Evolutionary conservation across 2,329 filamentous ascomycete species (phyloP).

Genomic region (Metarhizium sp.): DNA sequence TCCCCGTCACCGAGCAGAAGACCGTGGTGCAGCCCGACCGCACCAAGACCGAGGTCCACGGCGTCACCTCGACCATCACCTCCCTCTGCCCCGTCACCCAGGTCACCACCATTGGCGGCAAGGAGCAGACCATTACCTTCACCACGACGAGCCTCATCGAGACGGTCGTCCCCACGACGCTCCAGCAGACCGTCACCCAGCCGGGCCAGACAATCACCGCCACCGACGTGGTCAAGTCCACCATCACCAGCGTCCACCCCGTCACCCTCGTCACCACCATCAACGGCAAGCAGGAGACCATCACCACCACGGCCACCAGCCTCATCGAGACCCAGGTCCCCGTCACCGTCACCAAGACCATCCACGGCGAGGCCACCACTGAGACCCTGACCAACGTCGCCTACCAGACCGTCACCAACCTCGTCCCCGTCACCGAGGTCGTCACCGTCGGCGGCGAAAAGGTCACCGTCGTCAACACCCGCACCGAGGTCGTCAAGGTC

Average conservation of each 20-base stretch:
- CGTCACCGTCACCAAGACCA: constrained; percentile 22
- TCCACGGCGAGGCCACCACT: constrained; percentile 5
- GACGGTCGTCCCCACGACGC: constrained; percentile 21
- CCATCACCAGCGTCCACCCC: constrained; percentile 26
- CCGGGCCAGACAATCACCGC: constrained; percentile 8
- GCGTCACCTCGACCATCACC: constrained; percentile 32
- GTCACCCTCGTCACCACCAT: constrained; percentile 34
- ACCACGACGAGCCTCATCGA: constrained; percentile 29
- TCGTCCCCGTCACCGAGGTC: constrained; percentile 20
- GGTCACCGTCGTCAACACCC: constrained; percentile 12
- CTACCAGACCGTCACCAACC: constrained; percentile 33
- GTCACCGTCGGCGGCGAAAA: constrained; percentile 24
- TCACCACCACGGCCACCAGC: constrained; percentile 28
- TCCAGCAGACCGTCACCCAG: constrained; percentile 16
- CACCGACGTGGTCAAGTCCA: constrained; percentile 23
- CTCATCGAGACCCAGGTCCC: constrained; percentile 22
- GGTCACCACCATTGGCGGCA: constrained; percentile 33
- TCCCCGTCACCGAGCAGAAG: constrained; percentile 19
- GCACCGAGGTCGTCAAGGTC: constrained; percentile 18
- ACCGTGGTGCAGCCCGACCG: constrained; percentile 21
- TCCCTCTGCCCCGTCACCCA: constrained; percentile 34
- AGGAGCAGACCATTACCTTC: constrained; percentile 24
- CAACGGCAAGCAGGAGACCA: constrained; percentile 26
- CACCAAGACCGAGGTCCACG: constrained; percentile 22
- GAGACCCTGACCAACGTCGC: constrained; percentile 9